These are phyloP conservation scores for Craterostigma plantagineum DNA, from an alignment of 257 asterid genomes.

Conservation along the genomic window DNA sequence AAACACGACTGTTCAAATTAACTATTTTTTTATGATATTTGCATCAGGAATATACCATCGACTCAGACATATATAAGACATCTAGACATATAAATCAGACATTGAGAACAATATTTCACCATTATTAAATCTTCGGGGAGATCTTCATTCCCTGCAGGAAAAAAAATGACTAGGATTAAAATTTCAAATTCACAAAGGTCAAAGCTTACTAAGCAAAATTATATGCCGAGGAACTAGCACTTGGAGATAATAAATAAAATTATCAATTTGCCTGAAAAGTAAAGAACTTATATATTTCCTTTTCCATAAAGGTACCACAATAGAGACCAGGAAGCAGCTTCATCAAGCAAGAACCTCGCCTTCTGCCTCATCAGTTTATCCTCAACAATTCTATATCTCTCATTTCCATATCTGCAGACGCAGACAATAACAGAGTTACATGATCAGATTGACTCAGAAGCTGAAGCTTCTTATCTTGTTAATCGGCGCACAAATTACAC, in stretches of 20 bases:
- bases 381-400: slow-evolving; percentile 63
- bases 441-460: background rate
- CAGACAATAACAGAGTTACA: slow-evolving; percentile 6
- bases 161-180: background rate
- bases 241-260: no score
- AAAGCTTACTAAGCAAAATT: background rate
- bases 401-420: slow-evolving; percentile 65
- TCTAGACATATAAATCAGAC: slow-evolving; percentile 12
- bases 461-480: no score
- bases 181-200: background rate
- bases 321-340: slow-evolving; percentile 99
- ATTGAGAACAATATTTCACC: slow-evolving; percentile 31
- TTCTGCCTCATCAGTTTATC: slow-evolving; percentile 88
- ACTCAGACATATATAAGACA: slow-evolving; percentile 2
- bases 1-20: slow-evolving; percentile 13
- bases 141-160: slow-evolving; percentile 73
- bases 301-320: slow-evolving; percentile 90
- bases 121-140: slow-evolving; percentile 46
- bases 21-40: background rate
- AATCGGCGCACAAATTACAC: no score
- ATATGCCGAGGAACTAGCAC: no score
- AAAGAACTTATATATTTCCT: slow-evolving; percentile 18
- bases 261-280: no score
- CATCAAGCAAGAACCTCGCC: slow-evolving; percentile 72
- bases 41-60: background rate